Percentiles rank a stretch among this genome's conserved stretches.
Conservation (phyloP, 805 yeast genomes). For the Brettanomyces anomalus region DNA sequence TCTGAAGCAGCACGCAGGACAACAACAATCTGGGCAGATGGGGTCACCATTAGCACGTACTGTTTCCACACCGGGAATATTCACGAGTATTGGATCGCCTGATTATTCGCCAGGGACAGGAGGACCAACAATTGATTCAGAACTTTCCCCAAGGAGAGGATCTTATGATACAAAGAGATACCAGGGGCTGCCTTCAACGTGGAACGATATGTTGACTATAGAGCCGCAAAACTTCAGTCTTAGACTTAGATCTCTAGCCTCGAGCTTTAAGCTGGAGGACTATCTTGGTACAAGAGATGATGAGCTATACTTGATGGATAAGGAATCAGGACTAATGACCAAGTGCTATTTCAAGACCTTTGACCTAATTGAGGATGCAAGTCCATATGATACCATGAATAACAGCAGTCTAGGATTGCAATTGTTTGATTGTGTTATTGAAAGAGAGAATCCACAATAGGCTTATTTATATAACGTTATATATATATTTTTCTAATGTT, state of each 20-base stretch:
- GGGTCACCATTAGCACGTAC: background rate
- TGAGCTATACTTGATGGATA: slow-evolving; percentile 14
- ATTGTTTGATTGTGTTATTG: slow-evolving; percentile 43
- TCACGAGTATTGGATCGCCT: background rate
- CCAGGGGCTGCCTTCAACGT: slow-evolving; percentile 1
- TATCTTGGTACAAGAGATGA: slow-evolving; percentile 14
- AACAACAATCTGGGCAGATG: slow-evolving; percentile 3
- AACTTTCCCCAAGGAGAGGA: background rate
- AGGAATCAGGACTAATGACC: slow-evolving; percentile 15
- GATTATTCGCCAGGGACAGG: background rate
- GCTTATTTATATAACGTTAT: too few relatives aligned
- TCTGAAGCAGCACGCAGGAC: slow-evolving; percentile 7
- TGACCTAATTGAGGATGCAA: slow-evolving; percentile 52
- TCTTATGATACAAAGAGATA: background rate
- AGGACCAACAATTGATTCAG: background rate
- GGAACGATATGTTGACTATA: slow-evolving; percentile 16
- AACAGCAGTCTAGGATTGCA: slow-evolving; percentile 48
- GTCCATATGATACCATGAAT: slow-evolving; percentile 35
- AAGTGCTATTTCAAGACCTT: slow-evolving; percentile 38
- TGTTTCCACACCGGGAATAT: background rate
- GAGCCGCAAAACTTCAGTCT: slow-evolving; percentile 26
- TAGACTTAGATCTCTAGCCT: slow-evolving; percentile 19
- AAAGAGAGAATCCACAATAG: slow-evolving; percentile 34
- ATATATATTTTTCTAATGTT: too few relatives aligned
- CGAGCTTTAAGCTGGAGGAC: slow-evolving; percentile 16